Base-by-base conservation (phyloP, 352 stramenopile species). In the Pythium monospermum region DNA sequence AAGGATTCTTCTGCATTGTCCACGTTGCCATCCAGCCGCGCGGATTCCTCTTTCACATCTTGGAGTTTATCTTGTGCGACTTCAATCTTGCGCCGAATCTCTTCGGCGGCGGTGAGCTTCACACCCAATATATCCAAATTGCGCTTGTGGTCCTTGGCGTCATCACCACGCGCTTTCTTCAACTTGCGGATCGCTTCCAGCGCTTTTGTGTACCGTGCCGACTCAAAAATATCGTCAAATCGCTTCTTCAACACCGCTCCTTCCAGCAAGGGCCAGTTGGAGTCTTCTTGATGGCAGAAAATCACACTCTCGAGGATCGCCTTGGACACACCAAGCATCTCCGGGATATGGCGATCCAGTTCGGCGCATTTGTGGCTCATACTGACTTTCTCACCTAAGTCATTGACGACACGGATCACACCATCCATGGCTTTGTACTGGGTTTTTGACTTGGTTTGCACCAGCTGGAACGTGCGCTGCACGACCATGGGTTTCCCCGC, bases 211-310 rank as follows among this genome's bases (percentile, higher is more conserved):
- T 99, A 99, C 18, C 95, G 69, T 1, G 96, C 96, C 6, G 93
- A 98, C 72, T 99, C 97, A 58, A 99, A 99, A 45, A 99, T 99
- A 58, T 99, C 96, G 70, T 99, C 97, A 62, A 99, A 99, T 26
- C 95, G 79, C 65, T 99, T 99, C 76, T 99, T 99, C 5, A 99
- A 70, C 47, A 98, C 93, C 0, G 88, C 85, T 15, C 96, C 94
- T 70, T 99, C 96, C 48, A 83, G 71, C 38, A 98, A 59, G 13
- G 97, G 97, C 97, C 97, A 99, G 40, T 96, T 98, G 11, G 91
- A 96, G 22, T 98, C 94, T 57, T 97, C 89, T 61, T 99, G 97
- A 71, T 99, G 97, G 60, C 96, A 99, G 73, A 99, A 99, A 25
- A 99, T 96, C 18, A 99, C 97, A 61, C 98, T 97, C 49, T 99